Evolutionary conservation across 306 rosid species (phyloP).

Genomic region (Fragaria iinumae): DNA sequence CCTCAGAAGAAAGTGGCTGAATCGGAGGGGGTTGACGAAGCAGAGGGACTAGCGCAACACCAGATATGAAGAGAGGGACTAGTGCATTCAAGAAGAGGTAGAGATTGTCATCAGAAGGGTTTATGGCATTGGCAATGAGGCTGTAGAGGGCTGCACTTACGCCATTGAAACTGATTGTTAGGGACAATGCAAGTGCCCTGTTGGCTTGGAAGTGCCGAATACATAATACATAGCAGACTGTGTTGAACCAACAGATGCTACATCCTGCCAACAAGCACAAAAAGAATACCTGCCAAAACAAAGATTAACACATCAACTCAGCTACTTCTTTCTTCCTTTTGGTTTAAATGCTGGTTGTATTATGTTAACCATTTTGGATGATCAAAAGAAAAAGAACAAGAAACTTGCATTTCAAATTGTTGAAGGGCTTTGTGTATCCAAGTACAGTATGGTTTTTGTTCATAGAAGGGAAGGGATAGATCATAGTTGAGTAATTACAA

Average conservation of each 20-base stretch:
- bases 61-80: slow-evolving; percentile 56
- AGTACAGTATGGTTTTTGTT: neutral
- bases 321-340: neutral
- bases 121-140: slow-evolving; percentile 61
- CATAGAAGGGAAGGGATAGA: neutral
- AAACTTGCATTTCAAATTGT: neutral
- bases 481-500: neutral
- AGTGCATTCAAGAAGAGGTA: slow-evolving; percentile 69
- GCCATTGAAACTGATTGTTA: slow-evolving; percentile 71
- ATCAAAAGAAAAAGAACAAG: neutral
- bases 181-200: slow-evolving; percentile 67
- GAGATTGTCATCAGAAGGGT: slow-evolving; percentile 38
- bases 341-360: neutral
- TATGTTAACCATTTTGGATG: neutral
- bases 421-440: neutral
- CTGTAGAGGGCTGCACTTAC: slow-evolving; percentile 74
- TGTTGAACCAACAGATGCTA: slow-evolving; percentile 89
- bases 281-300: slow-evolving; percentile 55
- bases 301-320: neutral
- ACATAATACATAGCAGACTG: slow-evolving; percentile 72
- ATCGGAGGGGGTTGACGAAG: slow-evolving; percentile 37
- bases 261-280: slow-evolving; percentile 79
- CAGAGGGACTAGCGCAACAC: slow-evolving; percentile 46
- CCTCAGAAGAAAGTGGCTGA: slow-evolving; percentile 22
- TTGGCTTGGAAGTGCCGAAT: slow-evolving; percentile 50